Conservation (phyloP, 148 eudicot species). For the Rhododendron ferrugineum region DNA sequence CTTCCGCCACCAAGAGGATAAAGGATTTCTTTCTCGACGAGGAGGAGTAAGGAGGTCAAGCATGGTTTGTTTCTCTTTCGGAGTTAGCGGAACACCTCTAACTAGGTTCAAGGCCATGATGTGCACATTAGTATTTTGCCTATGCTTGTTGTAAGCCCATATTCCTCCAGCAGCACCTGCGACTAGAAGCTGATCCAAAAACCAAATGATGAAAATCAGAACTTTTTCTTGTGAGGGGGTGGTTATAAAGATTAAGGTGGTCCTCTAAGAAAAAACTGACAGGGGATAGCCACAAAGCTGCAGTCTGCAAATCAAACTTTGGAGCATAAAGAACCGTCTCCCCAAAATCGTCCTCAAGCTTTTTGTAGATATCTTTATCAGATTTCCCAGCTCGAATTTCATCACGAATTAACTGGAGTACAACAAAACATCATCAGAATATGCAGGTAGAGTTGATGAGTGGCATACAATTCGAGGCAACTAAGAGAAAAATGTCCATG, state of each 20-base stretch:
- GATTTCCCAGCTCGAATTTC: constrained; percentile 78
- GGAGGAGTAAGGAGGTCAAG: no score
- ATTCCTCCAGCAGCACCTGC: constrained; percentile 75
- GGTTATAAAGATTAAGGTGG: not conserved
- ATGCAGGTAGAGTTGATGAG: not conserved
- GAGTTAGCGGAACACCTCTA: no score
- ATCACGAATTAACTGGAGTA: constrained; percentile 81
- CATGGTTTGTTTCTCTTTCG: no score
- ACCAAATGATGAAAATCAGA: not conserved
- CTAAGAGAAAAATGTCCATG: not conserved
- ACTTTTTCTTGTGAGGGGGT: not conserved
- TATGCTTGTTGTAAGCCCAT: constrained; percentile 84
- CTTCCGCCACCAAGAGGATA: no score
- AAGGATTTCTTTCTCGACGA: no score
- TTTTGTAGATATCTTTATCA: constrained; percentile 82
- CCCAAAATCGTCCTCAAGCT: constrained; percentile 91
- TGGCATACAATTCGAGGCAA: not conserved
- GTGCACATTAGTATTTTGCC: constrained; percentile 13
- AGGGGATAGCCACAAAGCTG: constrained; percentile 89
- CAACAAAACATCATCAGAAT: constrained; percentile 15
- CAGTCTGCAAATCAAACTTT: constrained; percentile 91
- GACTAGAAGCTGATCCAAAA: constrained; percentile 53
- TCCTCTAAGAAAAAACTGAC: constrained; percentile 34
- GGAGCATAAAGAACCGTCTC: constrained; percentile 77
- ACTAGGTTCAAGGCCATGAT: no score